A percentile compares a stretch with the other conserved stretches of the same genome.
Conservation (phyloP, 129 eudicot species). For the Calendula officinalis region DNA sequence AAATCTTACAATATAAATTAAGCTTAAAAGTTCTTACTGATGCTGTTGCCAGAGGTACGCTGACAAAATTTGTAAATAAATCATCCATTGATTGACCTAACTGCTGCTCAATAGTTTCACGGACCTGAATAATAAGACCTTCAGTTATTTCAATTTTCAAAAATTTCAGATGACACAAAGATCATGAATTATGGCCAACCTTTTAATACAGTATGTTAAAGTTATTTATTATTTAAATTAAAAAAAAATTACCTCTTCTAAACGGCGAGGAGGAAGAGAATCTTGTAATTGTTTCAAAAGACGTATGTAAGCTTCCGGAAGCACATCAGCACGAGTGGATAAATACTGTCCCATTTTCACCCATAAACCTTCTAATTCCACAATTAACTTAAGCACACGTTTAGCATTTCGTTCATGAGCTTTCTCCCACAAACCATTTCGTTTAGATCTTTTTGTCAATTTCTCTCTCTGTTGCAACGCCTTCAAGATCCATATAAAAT, state of each 20-base stretch:
- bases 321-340: conserved; percentile 99
- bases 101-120: conserved; percentile 66
- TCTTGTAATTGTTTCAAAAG: conserved; percentile 83
- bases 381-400: conserved; percentile 69
- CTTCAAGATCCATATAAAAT: conserved; percentile 30
- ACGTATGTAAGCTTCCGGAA: conserved; percentile 78
- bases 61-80: conserved; percentile 56
- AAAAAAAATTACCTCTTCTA: conserved; percentile 59
- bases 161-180: not conserved
- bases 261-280: conserved; percentile 93
- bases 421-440: conserved; percentile 73
- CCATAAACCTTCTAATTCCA: conserved; percentile 95
- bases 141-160: not conserved
- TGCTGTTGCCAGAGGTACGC: conserved; percentile 87
- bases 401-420: conserved; percentile 96
- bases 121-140: conserved; percentile 47
- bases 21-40: conserved; percentile 53
- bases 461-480: conserved; percentile 85
- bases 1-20: not conserved
- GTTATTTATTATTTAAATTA: not conserved
- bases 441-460: conserved; percentile 63
- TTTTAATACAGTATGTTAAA: not conserved
- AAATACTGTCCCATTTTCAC: conserved; percentile 95
- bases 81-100: conserved; percentile 79
- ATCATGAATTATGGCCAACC: not conserved